A percentile compares a stretch with the other conserved stretches of the same genome.
phyloP scores from a whole-genome alignment of 768 basidiomycete genomes.

The Boletus barrowsii region DNA sequence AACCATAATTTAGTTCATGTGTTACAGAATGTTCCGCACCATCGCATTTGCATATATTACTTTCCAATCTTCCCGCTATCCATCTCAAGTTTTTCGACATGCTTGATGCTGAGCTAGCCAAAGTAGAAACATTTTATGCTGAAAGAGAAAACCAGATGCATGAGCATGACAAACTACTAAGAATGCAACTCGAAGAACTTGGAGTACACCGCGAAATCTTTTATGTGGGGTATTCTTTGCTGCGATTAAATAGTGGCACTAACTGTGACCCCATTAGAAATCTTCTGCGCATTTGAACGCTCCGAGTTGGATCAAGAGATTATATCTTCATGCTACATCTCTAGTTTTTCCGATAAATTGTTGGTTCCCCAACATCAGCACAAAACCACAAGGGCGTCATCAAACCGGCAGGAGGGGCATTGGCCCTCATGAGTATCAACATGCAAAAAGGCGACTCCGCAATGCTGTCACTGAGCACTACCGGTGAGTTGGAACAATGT shows the following conservation, averaged over 20 bases:
- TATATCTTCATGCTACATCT: neutral
- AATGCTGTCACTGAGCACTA: slow-evolving; percentile 84
- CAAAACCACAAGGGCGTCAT: neutral
- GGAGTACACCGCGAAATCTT: slow-evolving; percentile 61
- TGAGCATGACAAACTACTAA: slow-evolving; percentile 43
- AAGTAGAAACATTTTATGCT: slow-evolving; percentile 81
- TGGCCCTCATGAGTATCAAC: slow-evolving; percentile 75
- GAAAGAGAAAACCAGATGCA: slow-evolving; percentile 65
- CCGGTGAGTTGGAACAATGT: slow-evolving; percentile 39
- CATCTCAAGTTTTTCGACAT: slow-evolving; percentile 73
- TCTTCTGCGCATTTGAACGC: slow-evolving; percentile 4
- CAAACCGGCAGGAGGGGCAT: neutral
- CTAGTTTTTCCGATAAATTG: neutral
- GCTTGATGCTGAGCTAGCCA: slow-evolving; percentile 77
- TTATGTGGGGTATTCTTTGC: slow-evolving; percentile 41
- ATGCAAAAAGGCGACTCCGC: slow-evolving; percentile 81
- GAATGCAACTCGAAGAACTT: slow-evolving; percentile 72
- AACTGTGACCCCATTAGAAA: slow-evolving; percentile 10
- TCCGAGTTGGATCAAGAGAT: slow-evolving; percentile 12
- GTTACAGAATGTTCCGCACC: slow-evolving; percentile 13
- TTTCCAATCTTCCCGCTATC: slow-evolving; percentile 53
- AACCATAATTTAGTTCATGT: neutral
- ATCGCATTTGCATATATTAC: slow-evolving; percentile 44
- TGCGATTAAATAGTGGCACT: neutral
- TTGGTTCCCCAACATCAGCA: neutral